These are phyloP conservation scores for Cicer yamashitae DNA, from an alignment of 306 rosid species.

Conservation along the genomic window DNA sequence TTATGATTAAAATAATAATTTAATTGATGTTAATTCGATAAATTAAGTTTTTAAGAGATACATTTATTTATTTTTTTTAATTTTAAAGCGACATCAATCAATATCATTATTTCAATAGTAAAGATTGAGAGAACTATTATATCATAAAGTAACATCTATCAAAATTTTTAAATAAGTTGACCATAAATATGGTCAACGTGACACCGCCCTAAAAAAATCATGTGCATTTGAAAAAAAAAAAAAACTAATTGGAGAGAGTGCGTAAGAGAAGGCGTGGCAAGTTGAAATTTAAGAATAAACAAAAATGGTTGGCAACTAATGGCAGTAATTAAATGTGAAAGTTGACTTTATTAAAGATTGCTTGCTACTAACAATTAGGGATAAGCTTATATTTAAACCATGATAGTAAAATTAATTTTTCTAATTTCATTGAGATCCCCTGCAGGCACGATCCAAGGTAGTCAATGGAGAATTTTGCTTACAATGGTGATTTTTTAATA, in stretches of 20 bases:
- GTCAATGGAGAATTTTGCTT: slow-evolving; percentile 34
- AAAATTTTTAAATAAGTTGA: no score
- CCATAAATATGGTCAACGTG: no score
- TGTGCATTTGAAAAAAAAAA: slow-evolving; percentile 16
- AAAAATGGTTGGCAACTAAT: slow-evolving; percentile 34
- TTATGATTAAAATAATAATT: no score
- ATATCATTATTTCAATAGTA: no score
- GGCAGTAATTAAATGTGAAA: slow-evolving; percentile 20
- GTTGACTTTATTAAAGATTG: slow-evolving; percentile 47
- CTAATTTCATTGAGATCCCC: slow-evolving; percentile 37
- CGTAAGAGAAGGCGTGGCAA: background rate
- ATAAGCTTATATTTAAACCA: slow-evolving; percentile 2
- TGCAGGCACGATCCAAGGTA: slow-evolving; percentile 32
- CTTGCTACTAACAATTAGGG: slow-evolving; percentile 4
- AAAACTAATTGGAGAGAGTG: background rate
- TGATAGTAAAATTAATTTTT: background rate
- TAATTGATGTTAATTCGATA: no score
- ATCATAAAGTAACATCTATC: no score
- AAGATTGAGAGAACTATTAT: no score
- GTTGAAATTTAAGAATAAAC: slow-evolving; percentile 21
- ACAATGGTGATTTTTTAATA: background rate
- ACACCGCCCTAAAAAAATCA: background rate
- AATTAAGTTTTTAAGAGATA: no score
- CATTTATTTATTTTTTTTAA: no score
- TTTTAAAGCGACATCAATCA: no score